phyloP scores from a whole-genome alignment of 495 filamentous ascomycete species.

The Penicillium paxilli region DNA sequence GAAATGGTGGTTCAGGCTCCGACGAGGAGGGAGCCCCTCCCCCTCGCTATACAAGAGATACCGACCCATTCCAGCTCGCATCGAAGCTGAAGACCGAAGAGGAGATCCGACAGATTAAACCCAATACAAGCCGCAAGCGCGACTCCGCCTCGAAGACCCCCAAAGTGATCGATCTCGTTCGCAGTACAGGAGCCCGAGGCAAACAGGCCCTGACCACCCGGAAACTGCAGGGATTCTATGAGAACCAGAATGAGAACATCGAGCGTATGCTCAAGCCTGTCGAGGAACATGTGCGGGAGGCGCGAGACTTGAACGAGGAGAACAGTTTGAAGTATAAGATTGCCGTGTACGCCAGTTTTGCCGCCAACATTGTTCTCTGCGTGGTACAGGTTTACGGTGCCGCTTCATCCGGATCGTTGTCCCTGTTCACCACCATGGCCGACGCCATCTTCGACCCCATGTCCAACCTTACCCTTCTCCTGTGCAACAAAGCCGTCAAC shows the following conservation, averaged over 20 bases:
- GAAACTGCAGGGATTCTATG: slow-evolving; percentile 82
- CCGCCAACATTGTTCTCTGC: slow-evolving; percentile 77
- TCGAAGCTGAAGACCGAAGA: slow-evolving; percentile 72
- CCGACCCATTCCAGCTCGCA: slow-evolving; percentile 82
- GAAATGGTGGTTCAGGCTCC: slow-evolving; percentile 30
- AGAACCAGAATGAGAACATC: slow-evolving; percentile 90
- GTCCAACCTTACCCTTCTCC: slow-evolving; percentile 84
- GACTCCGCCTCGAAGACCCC: slow-evolving; percentile 47
- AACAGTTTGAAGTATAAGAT: slow-evolving; percentile 85
- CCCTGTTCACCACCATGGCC: slow-evolving; percentile 97
- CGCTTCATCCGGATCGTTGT: slow-evolving; percentile 80
- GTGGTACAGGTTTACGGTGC: slow-evolving; percentile 87
- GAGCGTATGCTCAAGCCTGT: slow-evolving; percentile 88
- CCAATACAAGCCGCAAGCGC: slow-evolving; percentile 80
- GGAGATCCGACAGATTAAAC: slow-evolving; percentile 78
- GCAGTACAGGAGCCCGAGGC: slow-evolving; percentile 14
- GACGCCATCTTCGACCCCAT: slow-evolving; percentile 95
- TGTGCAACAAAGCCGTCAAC: slow-evolving; percentile 85
- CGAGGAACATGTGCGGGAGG: slow-evolving; percentile 81
- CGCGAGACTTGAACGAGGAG: slow-evolving; percentile 73
- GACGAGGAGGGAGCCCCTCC: slow-evolving; percentile 69
- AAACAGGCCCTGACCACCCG: slow-evolving; percentile 47
- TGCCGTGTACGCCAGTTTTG: slow-evolving; percentile 86
- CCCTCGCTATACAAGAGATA: slow-evolving; percentile 58
- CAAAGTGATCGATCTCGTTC: slow-evolving; percentile 16